These are phyloP conservation scores for Fusarium annulatum DNA, from an alignment of 2,329 filamentous ascomycete species.

Conservation along the genomic window DNA sequence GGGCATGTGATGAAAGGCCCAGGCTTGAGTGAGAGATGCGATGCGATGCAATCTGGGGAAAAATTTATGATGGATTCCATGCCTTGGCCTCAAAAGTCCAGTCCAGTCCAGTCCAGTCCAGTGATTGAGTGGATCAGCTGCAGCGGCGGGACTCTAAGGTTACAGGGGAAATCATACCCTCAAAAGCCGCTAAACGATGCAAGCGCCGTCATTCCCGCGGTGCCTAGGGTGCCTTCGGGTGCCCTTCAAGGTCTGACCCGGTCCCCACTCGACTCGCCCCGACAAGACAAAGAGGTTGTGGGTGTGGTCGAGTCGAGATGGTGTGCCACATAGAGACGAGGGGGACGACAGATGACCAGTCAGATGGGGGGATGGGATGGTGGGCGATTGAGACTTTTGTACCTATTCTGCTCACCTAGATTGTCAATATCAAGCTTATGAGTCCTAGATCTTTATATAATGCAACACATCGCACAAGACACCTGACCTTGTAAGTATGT, in stretches of 20 bases:
- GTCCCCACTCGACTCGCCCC: slow-evolving; percentile 22
- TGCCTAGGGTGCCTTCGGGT: neutral
- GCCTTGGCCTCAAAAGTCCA: slow-evolving; percentile 20
- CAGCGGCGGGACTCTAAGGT: slow-evolving; percentile 19
- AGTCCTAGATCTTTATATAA: slow-evolving; percentile 13
- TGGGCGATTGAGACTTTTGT: slow-evolving; percentile 39
- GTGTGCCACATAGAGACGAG: slow-evolving; percentile 26
- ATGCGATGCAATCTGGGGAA: slow-evolving; percentile 44
- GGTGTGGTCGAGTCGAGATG: slow-evolving; percentile 25
- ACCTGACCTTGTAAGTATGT: slow-evolving; percentile 23
- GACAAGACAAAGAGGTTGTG: slow-evolving; percentile 19
- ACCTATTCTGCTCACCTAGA: slow-evolving; percentile 15
- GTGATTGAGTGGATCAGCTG: slow-evolving; percentile 27
- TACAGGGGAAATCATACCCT: slow-evolving; percentile 40
- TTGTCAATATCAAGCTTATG: slow-evolving; percentile 5
- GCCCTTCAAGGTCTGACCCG: slow-evolving; percentile 15
- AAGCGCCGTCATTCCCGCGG: slow-evolving; percentile 29
- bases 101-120: neutral
- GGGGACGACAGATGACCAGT: slow-evolving; percentile 38
- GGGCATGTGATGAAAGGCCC: slow-evolving; percentile 49
- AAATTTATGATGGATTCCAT: slow-evolving; percentile 36
- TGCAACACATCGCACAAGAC: slow-evolving; percentile 28
- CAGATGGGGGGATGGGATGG: slow-evolving; percentile 26
- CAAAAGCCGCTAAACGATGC: slow-evolving; percentile 25
- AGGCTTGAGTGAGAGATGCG: slow-evolving; percentile 15